Percentiles rank a stretch among this genome's conserved stretches.
Conservation (phyloP, 345 rosid species). For the Melaleuca quinquenervia region DNA sequence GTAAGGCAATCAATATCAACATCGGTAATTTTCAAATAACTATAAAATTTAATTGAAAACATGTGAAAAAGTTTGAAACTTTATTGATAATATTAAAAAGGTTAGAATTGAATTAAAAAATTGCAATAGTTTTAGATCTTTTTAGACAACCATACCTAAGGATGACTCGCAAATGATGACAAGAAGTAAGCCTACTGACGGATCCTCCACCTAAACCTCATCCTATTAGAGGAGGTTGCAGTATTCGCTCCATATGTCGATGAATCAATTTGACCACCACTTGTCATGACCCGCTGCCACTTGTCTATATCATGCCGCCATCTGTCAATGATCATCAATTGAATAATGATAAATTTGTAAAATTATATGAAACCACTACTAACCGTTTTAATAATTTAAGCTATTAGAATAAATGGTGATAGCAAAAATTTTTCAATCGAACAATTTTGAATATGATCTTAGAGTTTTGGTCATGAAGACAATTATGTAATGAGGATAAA, state of each 20-base stretch:
- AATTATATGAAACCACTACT: fast-evolving
- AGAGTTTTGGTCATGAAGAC: background rate
- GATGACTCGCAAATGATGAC: background rate
- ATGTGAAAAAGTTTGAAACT: too few relatives aligned
- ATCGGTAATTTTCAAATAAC: too few relatives aligned
- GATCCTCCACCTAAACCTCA: background rate
- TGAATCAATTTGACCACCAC: background rate
- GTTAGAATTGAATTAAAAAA: too few relatives aligned
- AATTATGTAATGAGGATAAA: background rate
- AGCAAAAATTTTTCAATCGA: background rate
- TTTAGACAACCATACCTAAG: background rate
- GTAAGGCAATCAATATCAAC: too few relatives aligned
- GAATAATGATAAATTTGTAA: background rate
- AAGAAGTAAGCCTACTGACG: background rate
- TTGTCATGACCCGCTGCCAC: background rate
- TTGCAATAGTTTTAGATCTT: too few relatives aligned
- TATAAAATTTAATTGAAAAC: too few relatives aligned
- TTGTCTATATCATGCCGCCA: background rate
- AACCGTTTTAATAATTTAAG: fast-evolving
- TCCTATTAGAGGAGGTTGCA: background rate
- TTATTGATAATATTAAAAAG: too few relatives aligned
- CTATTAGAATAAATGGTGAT: fast-evolving
- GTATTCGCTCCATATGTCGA: background rate
- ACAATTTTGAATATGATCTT: background rate
- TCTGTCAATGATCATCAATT: background rate